These are phyloP conservation scores for Teratosphaeria destructans DNA, from an alignment of 2,329 filamentous ascomycete genomes.

Conservation along the genomic window DNA sequence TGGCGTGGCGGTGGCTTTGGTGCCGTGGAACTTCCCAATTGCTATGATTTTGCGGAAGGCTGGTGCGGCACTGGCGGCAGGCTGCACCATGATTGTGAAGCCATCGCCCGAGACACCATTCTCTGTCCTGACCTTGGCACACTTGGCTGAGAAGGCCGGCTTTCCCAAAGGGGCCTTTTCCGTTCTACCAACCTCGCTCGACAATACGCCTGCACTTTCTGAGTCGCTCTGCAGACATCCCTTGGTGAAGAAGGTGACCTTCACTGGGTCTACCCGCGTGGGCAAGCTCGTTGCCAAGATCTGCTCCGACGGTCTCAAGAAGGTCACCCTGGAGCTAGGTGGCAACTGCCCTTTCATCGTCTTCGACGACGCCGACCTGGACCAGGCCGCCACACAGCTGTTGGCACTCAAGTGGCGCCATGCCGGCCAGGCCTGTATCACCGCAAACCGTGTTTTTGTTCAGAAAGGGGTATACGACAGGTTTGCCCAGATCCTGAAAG, in stretches of 20 bases:
- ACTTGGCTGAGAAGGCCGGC: constrained; percentile 44
- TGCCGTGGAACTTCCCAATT: constrained; percentile 56
- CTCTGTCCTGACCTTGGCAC: constrained; percentile 44
- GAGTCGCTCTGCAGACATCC: constrained; percentile 48
- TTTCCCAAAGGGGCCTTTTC: constrained; percentile 52
- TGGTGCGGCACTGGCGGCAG: constrained; percentile 57
- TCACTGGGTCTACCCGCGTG: constrained; percentile 50
- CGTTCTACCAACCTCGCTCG: constrained; percentile 49
- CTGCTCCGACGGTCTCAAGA: constrained; percentile 52
- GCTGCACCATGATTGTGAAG: constrained; percentile 64
- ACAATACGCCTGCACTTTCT: constrained; percentile 44
- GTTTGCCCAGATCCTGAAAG: constrained; percentile 47
- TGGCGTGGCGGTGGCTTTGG: constrained; percentile 56
- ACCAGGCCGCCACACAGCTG: constrained; percentile 42
- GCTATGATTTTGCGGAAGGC: constrained; percentile 57
- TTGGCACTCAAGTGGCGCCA: constrained; percentile 47
- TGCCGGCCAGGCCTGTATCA: constrained; percentile 55
- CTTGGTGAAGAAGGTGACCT: constrained; percentile 51
- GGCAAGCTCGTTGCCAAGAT: constrained; percentile 52
- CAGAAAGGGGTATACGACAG: constrained; percentile 52
- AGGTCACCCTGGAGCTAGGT: constrained; percentile 53
- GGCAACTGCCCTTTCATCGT: constrained; percentile 57
- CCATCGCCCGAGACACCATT: constrained; percentile 59
- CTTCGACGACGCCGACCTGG: constrained; percentile 54
- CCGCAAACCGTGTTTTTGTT: constrained; percentile 55